phyloP scores from a whole-genome alignment of 495 filamentous ascomycete genomes.

The Neurospora cerealis region DNA sequence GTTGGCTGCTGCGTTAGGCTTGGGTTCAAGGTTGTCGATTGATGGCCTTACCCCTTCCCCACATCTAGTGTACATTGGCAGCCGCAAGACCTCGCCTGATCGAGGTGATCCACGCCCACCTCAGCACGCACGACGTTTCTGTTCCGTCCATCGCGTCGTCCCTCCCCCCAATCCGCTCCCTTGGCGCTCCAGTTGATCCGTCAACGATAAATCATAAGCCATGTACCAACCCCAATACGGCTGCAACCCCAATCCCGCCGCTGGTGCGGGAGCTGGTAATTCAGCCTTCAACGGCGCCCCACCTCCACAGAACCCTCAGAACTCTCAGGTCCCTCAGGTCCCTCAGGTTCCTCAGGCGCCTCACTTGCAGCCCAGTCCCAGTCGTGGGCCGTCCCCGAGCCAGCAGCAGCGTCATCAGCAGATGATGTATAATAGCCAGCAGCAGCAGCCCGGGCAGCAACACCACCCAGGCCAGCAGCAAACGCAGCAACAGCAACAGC shows the following conservation, averaged over 20 bases:
- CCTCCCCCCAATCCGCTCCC: slow-evolving; percentile 7
- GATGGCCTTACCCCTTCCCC: slow-evolving; percentile 24
- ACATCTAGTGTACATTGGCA: slow-evolving; percentile 23
- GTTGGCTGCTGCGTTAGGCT: background rate
- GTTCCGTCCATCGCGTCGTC: slow-evolving; percentile 13
- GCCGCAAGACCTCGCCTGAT: slow-evolving; percentile 23
- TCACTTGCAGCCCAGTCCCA: slow-evolving; percentile 36
- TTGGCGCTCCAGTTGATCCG: slow-evolving; percentile 12
- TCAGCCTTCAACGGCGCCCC: slow-evolving; percentile 39
- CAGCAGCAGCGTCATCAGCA: slow-evolving; percentile 31
- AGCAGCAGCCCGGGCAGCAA: slow-evolving; percentile 24
- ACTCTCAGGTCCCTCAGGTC: background rate
- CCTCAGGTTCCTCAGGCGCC: background rate
- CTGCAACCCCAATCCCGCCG: slow-evolving; percentile 30
- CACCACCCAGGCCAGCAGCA: slow-evolving; percentile 10
- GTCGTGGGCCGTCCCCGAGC: slow-evolving; percentile 16
- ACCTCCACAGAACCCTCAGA: slow-evolving; percentile 31
- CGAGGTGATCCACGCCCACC: slow-evolving; percentile 8
- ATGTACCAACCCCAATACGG: slow-evolving; percentile 43
- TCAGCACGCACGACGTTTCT: slow-evolving; percentile 9
- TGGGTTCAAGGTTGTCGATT: slow-evolving; percentile 1
- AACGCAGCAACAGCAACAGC: slow-evolving; percentile 22
- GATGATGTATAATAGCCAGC: slow-evolving; percentile 34
- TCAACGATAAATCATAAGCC: slow-evolving; percentile 18
- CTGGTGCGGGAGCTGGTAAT: slow-evolving; percentile 15